phyloP scores from a whole-genome alignment of 495 filamentous ascomycete genomes.

The Xylaria grammica region DNA sequence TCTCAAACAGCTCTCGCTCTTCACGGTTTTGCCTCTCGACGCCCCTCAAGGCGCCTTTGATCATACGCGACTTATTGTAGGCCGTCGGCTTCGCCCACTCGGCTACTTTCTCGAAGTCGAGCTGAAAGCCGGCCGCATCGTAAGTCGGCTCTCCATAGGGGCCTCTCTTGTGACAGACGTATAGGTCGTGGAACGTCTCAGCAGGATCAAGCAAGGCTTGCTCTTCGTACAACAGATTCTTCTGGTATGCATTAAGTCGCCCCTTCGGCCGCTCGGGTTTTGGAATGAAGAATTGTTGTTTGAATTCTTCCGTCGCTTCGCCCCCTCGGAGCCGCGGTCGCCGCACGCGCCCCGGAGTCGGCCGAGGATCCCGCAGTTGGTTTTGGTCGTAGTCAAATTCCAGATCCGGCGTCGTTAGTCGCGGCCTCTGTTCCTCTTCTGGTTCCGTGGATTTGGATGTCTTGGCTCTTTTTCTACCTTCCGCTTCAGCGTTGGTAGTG shows the following conservation, averaged over 20 bases:
- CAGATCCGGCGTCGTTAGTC: constrained; percentile 31
- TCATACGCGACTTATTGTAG: constrained; percentile 19
- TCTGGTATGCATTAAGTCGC: constrained; percentile 10
- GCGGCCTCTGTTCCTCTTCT: constrained; percentile 19
- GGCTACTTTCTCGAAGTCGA: constrained; percentile 38
- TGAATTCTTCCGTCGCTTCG: constrained; percentile 22
- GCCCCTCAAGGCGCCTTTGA: constrained; percentile 24
- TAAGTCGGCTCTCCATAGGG: constrained; percentile 37
- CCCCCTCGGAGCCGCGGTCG: constrained; percentile 15
- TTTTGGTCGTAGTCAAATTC: constrained; percentile 31
- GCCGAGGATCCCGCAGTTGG: constrained; percentile 30
- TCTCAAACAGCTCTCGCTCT: constrained; percentile 1
- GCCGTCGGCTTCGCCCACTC: constrained; percentile 26
- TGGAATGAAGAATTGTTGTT: constrained; percentile 24
- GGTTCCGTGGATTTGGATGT: not conserved
- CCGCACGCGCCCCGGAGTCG: constrained; percentile 27
- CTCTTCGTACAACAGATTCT: not conserved
- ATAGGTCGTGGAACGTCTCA: constrained; percentile 17
- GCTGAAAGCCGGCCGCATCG: constrained; percentile 39
- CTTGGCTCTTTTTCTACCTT: constrained; percentile 3
- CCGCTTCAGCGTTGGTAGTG: not conserved
- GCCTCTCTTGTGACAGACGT: constrained; percentile 32
- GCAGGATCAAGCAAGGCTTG: constrained; percentile 16
- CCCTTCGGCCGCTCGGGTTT: constrained; percentile 18
- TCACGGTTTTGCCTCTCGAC: constrained; percentile 15